phyloP scores from a whole-genome alignment of 768 basidiomycete genomes.

The Rhizopogon sp. region DNA sequence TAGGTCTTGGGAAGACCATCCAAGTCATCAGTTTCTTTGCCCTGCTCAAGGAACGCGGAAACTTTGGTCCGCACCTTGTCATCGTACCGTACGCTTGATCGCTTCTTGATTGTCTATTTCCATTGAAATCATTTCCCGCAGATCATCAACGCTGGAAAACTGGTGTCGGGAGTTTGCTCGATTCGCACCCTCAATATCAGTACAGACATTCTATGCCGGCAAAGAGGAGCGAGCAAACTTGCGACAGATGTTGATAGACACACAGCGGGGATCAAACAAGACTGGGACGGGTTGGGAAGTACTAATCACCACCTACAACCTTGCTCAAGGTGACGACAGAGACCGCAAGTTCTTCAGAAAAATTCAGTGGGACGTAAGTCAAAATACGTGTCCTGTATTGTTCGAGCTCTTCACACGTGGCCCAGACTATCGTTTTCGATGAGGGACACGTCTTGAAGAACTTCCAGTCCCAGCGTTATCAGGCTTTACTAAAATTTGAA shows the following conservation, averaged over 20 bases:
- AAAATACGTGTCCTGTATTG: background rate
- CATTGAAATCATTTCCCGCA: constrained; percentile 23
- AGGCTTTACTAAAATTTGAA: constrained; percentile 77
- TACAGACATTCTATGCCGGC: constrained; percentile 91
- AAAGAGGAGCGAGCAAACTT: constrained; percentile 80
- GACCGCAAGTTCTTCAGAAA: constrained; percentile 93
- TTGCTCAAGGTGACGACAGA: constrained; percentile 81
- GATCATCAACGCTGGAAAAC: constrained; percentile 95
- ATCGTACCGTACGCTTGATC: constrained; percentile 80
- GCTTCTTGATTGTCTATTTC: background rate
- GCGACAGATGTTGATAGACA: constrained; percentile 66
- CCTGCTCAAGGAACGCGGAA: constrained; percentile 74
- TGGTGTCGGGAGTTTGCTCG: constrained; percentile 96
- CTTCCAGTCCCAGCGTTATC: constrained; percentile 95
- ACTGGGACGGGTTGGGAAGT: constrained; percentile 79
- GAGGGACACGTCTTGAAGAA: constrained; percentile 98
- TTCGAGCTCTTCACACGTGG: background rate
- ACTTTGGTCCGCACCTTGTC: constrained; percentile 83
- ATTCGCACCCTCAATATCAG: constrained; percentile 81
- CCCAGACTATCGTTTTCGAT: constrained; percentile 88
- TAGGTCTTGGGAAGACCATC: constrained; percentile 96
- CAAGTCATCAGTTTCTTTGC: constrained; percentile 98
- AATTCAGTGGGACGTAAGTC: constrained; percentile 86
- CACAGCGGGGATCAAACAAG: constrained; percentile 41
- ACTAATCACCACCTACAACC: constrained; percentile 91